Base-by-base conservation (phyloP, 164 flowering plant genomes). In the Piper longum region DNA sequence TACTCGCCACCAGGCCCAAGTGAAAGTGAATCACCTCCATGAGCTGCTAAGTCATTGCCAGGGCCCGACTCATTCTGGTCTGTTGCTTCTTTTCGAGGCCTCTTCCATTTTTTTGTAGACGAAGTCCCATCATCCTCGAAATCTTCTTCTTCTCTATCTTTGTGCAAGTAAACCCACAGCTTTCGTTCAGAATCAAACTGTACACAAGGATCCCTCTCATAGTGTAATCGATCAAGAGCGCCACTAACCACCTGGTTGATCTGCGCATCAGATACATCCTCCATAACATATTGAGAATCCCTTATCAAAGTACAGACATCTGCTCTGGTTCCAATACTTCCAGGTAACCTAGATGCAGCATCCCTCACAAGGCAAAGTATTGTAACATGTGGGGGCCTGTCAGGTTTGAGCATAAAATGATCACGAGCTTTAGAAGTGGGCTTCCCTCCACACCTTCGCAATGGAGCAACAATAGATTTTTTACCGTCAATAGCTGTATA, bases 61-160 rank as follows among this genome's bases (percentile, higher is more conserved):
- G 77, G 68, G 59, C 78, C 92, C 36, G 73, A 75, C 6, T 85
- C 95, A 62, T 73, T 61, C 59, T 76, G 86, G 48, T 85, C 99
- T 4, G 70, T 52, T 64, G 76, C 69, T 63, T 84, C 88, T 73
- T 91, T 91, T 81, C 82, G 87, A 68, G 71, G 96, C 73, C 93
- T 81, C 75, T 85, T 91, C 96, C 96, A 95, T 77, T 91, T 95
- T 81, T 95, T 95, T 9, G 99, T 91, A 59, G 99, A 95, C 9
- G 96, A 87, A 59, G 98, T 95, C 14, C 99, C 97, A 75, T 87
- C 98, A 76, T 89, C 99, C 72, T 86, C 96, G 71, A 95, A 91
- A 78, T 95, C 98, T 77, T 95, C 99, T 69, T 89, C 98, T 71
- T 89, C 98, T 71, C 96, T 82, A 7, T 89, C 96, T 73, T 89